Base-by-base conservation (phyloP, 2,329 filamentous ascomycete genomes). In the Neonectria punicea region DNA sequence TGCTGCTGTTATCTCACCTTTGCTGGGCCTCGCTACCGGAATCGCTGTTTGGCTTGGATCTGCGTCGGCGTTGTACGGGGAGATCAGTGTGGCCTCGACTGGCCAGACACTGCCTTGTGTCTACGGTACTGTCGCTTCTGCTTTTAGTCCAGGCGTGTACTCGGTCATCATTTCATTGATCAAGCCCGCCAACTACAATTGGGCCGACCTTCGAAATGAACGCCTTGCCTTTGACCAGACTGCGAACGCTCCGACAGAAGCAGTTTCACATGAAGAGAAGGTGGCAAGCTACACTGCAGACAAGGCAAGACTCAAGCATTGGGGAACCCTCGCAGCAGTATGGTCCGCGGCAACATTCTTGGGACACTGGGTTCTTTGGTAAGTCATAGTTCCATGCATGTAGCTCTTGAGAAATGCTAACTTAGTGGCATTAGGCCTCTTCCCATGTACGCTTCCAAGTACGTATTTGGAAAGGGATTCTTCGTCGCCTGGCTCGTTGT, bases 361-460 rank as follows among this genome's bases (percentile, higher is more conserved):
- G 1, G 84, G 84, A 0, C 84, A 86, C 57, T 86, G 83, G 83
- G 83, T 87, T 1, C 63, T 87, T 2, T 87, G 84, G 84, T 76
- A 61, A 70, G 73, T 69, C 5, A 13, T n/a, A 18, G 2, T 28
- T 49, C 36, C 22, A 22, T 9, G 7, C 43, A 9, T 6, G 4
- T 28, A 6, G 9, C 6, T 4, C 2, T 18, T 13, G 5, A 4
- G 10, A 5, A 9, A 47, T 10, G 5, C 65, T 69, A 56, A 64
- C 44, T 20, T 14, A 1, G 4, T 9, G 2, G 9, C 2, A n/a
- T 6, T 36, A 77, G 75, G 77, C 85, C 85, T 1, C 74, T 87
- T 49, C 84, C 84, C 0, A 87, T 87, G 84, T 87, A 87, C 67
- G 85, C 80, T 0, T 79, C 83, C 0, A 79, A 80, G 9, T 86